Evolutionary conservation across 371 early-diverging fungal genomes (phyloP).

Genomic region (Capillidium rhysosporum): DNA sequence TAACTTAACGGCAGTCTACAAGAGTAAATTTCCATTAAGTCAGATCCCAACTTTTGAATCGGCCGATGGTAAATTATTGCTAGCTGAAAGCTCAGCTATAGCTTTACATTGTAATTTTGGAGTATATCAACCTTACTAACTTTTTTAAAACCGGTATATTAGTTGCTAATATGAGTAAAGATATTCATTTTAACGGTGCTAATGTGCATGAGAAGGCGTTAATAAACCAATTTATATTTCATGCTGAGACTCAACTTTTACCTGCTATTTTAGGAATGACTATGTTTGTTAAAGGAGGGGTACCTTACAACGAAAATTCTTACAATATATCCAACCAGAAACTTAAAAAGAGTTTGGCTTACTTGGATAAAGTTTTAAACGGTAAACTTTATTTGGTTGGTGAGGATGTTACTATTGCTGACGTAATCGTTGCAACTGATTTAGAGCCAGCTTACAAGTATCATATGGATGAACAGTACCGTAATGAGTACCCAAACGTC

Average conservation of each 20-base stretch:
- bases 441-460: constrained; percentile 35
- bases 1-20: constrained; percentile 57
- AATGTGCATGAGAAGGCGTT: constrained; percentile 45
- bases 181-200: constrained; percentile 35
- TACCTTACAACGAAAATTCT: constrained; percentile 39
- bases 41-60: constrained; percentile 56
- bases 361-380: constrained; percentile 49
- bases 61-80: constrained; percentile 33
- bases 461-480: constrained; percentile 39
- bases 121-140: constrained; percentile 8
- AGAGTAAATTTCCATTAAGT: constrained; percentile 42
- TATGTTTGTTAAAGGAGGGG: constrained; percentile 39
- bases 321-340: constrained; percentile 43
- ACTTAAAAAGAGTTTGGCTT: constrained; percentile 32
- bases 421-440: constrained; percentile 43
- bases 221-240: constrained; percentile 58
- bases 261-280: constrained; percentile 30
- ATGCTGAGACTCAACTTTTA: constrained; percentile 39
- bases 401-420: constrained; percentile 76
- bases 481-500: constrained; percentile 58
- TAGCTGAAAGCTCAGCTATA: constrained; percentile 72
- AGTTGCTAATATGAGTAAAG: constrained; percentile 43
- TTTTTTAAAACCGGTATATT: too few relatives aligned
- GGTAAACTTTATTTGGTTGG: constrained; percentile 80
- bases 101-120: constrained; percentile 52